Percentiles rank a stretch among this genome's conserved stretches.
These are phyloP conservation scores for Gamarada debralockiae DNA, from an alignment of 495 filamentous ascomycete genomes.

Conservation along the genomic window DNA sequence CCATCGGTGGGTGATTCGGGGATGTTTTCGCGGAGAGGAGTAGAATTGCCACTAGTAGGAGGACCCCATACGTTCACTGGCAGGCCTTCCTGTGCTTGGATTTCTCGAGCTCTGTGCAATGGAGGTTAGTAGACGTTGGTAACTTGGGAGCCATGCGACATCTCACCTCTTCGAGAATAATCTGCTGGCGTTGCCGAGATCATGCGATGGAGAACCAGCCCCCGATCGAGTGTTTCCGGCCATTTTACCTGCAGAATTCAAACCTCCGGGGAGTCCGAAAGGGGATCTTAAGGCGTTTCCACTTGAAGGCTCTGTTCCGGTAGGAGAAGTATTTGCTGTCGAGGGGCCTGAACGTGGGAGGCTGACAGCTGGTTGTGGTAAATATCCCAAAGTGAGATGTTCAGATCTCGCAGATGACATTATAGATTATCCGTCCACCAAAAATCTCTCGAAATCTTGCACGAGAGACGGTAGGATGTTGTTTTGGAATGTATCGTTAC, in stretches of 20 bases:
- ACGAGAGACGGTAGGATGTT: slow-evolving; percentile 23
- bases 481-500: slow-evolving; percentile 17
- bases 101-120: slow-evolving; percentile 75
- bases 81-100: slow-evolving; percentile 88
- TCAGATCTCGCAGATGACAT: slow-evolving; percentile 91
- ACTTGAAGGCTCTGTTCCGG: slow-evolving; percentile 77
- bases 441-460: slow-evolving; percentile 19
- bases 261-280: slow-evolving; percentile 62
- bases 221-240: slow-evolving; percentile 76
- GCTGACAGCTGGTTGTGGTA: slow-evolving; percentile 51
- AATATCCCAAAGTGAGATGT: slow-evolving; percentile 68
- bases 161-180: slow-evolving; percentile 91
- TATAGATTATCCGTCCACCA: slow-evolving; percentile 59
- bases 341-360: slow-evolving; percentile 81
- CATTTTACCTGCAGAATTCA: slow-evolving; percentile 62
- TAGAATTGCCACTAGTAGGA: slow-evolving; percentile 92
- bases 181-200: slow-evolving; percentile 63
- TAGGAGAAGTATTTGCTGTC: slow-evolving; percentile 81
- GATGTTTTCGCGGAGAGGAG: slow-evolving; percentile 92
- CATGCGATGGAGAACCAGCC: slow-evolving; percentile 96
- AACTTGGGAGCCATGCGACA: neutral
- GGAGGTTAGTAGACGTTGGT: slow-evolving; percentile 17
- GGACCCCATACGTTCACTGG: slow-evolving; percentile 89
- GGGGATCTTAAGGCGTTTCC: slow-evolving; percentile 66
- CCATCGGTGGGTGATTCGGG: slow-evolving; percentile 96